Conservation (phyloP, 164 flowering plant genomes). For the Chloranthus sessilifolius region DNA sequence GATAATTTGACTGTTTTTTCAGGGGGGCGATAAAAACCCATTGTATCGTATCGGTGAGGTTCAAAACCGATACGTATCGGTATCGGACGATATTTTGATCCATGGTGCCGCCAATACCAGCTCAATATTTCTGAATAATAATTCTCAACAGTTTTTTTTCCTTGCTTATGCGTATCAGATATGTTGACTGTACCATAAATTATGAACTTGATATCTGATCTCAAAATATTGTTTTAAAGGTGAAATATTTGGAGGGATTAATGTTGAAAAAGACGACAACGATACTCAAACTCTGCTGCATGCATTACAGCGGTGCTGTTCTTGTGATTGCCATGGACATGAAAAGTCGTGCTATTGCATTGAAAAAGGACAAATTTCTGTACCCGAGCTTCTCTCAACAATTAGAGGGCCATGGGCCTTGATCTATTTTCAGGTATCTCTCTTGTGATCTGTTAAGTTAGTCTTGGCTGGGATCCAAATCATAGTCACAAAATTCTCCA, state of each 20-base stretch:
- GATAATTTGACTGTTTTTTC: too few relatives aligned
- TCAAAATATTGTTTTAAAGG: conserved; percentile 33
- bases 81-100: too few relatives aligned
- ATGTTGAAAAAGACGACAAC: conserved; percentile 44
- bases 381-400: conserved; percentile 68
- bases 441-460: conserved; percentile 32
- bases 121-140: neutral
- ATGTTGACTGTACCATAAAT: neutral
- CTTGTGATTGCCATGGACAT: conserved; percentile 33
- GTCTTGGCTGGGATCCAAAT: neutral
- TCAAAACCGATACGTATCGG: too few relatives aligned
- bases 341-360: conserved; percentile 10
- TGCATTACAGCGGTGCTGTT: conserved; percentile 50
- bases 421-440: conserved; percentile 90
- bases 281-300: conserved; percentile 71
- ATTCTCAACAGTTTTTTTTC: too few relatives aligned
- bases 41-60: too few relatives aligned
- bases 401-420: conserved; percentile 96
- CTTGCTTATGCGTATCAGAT: too few relatives aligned
- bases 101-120: too few relatives aligned
- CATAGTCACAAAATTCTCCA: too few relatives aligned
- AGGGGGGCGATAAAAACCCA: too few relatives aligned
- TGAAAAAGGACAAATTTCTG: conserved; percentile 26
- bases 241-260: conserved; percentile 87
- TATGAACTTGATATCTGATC: conserved; percentile 1